Base-by-base conservation (phyloP, 1,284 basidiomycete genomes). In the Puccinia horiana region DNA sequence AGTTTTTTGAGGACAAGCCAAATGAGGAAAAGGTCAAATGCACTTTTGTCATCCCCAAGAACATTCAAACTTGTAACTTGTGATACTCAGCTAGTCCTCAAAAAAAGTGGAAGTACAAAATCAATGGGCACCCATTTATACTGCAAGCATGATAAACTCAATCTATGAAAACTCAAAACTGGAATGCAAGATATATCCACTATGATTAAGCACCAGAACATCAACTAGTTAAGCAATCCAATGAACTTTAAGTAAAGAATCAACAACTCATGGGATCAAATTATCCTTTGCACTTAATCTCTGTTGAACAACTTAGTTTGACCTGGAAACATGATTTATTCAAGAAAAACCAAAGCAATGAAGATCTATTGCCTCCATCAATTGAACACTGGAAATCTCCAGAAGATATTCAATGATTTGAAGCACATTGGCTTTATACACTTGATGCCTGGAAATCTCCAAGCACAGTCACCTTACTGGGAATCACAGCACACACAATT, bases 401-500 rank as follows among this genome's bases (percentile, higher is more conserved):
- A 63, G 35, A 12, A 32, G 11, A 37, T 32, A 12, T 32, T 63
- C 6, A 63, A 12, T 63, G 61, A 26, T 2, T 4, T 32, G 61
- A 37, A 32, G n/a, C n/a, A n/a, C n/a, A n/a, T n/a, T n/a, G n/a
- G n/a, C n/a, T n/a, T n/a, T n/a, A n/a, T n/a, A 26, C 44, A 37
- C n/a, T 26, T 12, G 67, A 70, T 40, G 42, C 67, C 44, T 70
- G 67, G 67, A 70, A n/a, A n/a, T n/a, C 40, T 23, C 67, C 32
- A 8, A 70, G 44, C 37, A 18, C 42, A 11, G 11, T 2, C 9
- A 37, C 40, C 2, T 70, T 70, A 20, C 40, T 70, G 67, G 67
- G 35, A 8, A 40, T 70, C 67, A 70, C 67, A 14, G 12, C 29
- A 16, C 67, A 70, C 23, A 14, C 12, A 11, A 40, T 70, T 37